Evolutionary conservation across 2,329 filamentous ascomycete genomes (phyloP).

Genomic region (Achaetomium macrosporum): DNA sequence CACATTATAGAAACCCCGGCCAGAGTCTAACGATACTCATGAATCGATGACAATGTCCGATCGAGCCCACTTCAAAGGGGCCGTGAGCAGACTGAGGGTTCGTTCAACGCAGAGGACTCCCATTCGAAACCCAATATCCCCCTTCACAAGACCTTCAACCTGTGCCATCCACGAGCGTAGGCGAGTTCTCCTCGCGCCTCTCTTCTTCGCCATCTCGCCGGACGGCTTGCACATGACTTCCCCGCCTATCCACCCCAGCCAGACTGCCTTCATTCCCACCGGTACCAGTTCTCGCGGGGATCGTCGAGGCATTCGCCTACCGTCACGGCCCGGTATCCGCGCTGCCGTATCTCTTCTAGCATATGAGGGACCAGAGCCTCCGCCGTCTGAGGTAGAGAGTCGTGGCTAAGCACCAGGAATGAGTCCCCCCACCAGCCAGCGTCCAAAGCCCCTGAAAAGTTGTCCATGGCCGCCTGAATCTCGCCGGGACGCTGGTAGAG

Average conservation of each 20-base stretch:
- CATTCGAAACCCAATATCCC: no score
- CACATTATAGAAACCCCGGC: no score
- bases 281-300: slow-evolving; percentile 27
- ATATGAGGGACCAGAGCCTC: slow-evolving; percentile 35
- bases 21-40: no score
- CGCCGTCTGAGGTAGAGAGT: slow-evolving; percentile 35
- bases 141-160: no score
- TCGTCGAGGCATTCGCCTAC: slow-evolving; percentile 55
- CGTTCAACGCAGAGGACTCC: no score
- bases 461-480: slow-evolving; percentile 40
- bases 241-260: no score
- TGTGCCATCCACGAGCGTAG: no score
- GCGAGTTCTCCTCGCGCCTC: no score
- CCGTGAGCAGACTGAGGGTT: no score
- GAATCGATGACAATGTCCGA: no score
- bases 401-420: slow-evolving; percentile 42
- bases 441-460: slow-evolving; percentile 35
- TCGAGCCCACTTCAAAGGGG: no score
- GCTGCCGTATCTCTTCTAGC: slow-evolving; percentile 34
- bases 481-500: slow-evolving; percentile 34
- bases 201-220: no score
- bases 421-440: slow-evolving; percentile 24
- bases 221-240: neutral
- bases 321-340: slow-evolving; percentile 45
- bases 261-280: neutral